Evolutionary conservation across 371 early-diverging fungal genomes (phyloP).

Genomic region (Saksenaea oblongispora): DNA sequence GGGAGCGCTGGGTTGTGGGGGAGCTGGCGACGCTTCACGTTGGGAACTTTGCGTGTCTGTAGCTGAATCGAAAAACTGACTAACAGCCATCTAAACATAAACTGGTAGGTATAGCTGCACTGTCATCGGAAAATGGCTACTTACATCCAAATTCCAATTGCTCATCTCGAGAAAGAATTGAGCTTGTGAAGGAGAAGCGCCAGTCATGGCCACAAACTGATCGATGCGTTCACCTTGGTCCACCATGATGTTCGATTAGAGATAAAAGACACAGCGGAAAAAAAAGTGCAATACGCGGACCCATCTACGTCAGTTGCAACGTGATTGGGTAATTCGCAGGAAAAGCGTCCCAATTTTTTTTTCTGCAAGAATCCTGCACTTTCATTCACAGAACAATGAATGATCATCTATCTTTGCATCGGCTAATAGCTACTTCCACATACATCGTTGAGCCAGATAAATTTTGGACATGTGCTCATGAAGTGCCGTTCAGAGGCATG

Average conservation of each 20-base stretch:
- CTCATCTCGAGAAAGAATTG: slow-evolving; percentile 73
- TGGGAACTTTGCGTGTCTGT: slow-evolving; percentile 1
- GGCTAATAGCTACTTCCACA: too few relatives aligned
- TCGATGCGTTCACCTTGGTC: slow-evolving; percentile 61
- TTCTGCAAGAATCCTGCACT: too few relatives aligned
- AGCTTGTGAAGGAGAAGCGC: slow-evolving; percentile 60
- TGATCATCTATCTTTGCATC: too few relatives aligned
- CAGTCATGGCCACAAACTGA: slow-evolving; percentile 63
- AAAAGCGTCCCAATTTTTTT: not conserved
- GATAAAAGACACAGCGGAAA: not conserved
- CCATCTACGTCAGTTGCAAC: not conserved
- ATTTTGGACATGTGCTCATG: too few relatives aligned
- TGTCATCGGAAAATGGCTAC: not conserved
- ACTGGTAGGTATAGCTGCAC: not conserved
- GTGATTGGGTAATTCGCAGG: not conserved
- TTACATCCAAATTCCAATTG: slow-evolving; percentile 76
- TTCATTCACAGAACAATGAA: too few relatives aligned
- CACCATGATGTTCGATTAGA: slow-evolving; percentile 32
- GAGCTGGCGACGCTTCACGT: not conserved
- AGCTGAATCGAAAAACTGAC: slow-evolving; percentile 22
- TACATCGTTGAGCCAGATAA: too few relatives aligned
- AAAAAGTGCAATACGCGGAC: not conserved
- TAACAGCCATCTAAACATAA: slow-evolving; percentile 19
- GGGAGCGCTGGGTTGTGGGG: not conserved
- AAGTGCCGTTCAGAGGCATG: too few relatives aligned